Evolutionary conservation across 306 rosid genomes (phyloP), one percentile per base, ranked within the genome.

Genomic region (Castanea sativa): DNA sequence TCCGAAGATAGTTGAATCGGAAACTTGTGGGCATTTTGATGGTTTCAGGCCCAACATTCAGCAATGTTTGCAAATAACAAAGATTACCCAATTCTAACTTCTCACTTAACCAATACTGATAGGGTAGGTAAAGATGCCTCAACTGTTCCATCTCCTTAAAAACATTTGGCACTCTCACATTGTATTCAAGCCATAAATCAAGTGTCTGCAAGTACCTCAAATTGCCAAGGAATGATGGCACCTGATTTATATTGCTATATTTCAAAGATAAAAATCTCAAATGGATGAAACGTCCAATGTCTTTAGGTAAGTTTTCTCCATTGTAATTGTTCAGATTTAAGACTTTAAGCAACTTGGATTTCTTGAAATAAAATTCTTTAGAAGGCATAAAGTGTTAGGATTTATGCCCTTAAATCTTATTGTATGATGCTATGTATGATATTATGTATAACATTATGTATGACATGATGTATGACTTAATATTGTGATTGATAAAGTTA

Each of bases 261-360:
- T 38, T 9, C 1, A 77, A 12, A 55, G 74, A 67, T 16, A 77
- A 33, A 6, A 77, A 55, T 14, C 75, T 21, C 6, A 80, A 38
- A 45, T 73, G 83, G 21, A 80, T 52, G 1, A 80, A 55, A 68
- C 38, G 7, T 59, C 75, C 79, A 27, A 73, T 65, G 27, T 55
- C 8, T 53, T 18, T 1, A 0, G 60, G 33, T n/a, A 80, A 25
- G 29, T 27, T 14, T 3, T 0, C 4, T 10, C 1, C 0, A 19
- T 0, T 0, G 2, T 2, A 0, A 27, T 0, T 4, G 23, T 74
- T 69, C 0, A 80, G 1, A 13, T 55, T 73, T 49, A 80, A 73
- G 25, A 73, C 73, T 73, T 78, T 64, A 10, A 52, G 59, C 13
- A 63, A 2, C 25, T 41, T 60, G 35, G 64, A 60, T 33, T 27